Conservation (phyloP, 2,329 filamentous ascomycete species). For the Neonectria coccinea region DNA sequence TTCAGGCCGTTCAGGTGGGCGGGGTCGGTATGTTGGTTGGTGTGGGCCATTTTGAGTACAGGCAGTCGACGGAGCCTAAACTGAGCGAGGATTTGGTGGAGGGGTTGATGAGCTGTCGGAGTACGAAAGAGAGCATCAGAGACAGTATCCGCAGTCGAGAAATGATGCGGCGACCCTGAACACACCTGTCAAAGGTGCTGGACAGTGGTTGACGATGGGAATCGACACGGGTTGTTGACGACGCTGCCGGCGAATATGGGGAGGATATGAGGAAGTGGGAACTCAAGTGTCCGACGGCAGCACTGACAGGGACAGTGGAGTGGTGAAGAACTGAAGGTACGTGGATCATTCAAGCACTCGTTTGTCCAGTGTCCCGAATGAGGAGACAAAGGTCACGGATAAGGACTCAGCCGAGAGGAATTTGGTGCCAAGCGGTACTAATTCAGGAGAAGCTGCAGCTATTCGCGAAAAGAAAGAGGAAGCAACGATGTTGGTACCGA, state of each 20-base stretch:
- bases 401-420: background rate
- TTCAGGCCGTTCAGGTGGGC: conserved; percentile 4
- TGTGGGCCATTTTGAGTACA: conserved; percentile 5
- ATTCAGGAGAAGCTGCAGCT: background rate
- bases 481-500: background rate
- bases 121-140: background rate
- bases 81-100: background rate
- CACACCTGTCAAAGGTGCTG: background rate
- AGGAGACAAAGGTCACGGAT: background rate
- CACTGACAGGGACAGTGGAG: conserved; percentile 5
- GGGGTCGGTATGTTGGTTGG: background rate
- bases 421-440: background rate
- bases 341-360: background rate
- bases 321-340: conserved; percentile 7
- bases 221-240: background rate
- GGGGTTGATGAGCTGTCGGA: background rate
- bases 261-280: background rate
- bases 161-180: background rate
- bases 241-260: background rate
- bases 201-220: background rate
- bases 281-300: conserved; percentile 6
- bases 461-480: conserved; percentile 2
- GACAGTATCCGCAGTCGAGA: background rate
- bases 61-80: background rate
- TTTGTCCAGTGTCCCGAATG: background rate